A percentile compares a stretch with the other conserved stretches of the same genome.
Conservation (phyloP, 805 yeast genomes). For the Lipomyces lipofer region DNA sequence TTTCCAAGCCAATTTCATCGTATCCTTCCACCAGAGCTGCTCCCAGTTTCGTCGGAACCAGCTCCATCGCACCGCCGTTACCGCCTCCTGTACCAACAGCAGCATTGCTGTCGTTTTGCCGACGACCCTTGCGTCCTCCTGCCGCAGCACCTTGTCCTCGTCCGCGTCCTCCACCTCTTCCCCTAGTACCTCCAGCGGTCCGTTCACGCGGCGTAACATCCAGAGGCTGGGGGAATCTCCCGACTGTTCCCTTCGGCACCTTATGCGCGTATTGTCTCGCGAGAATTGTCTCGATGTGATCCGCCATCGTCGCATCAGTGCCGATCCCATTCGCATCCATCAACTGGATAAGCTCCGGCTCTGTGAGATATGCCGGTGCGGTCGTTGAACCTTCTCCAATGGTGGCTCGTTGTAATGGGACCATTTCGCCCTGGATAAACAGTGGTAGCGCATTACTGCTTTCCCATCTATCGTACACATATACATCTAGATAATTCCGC, state of each 20-base stretch:
- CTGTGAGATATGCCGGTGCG: slow-evolving; percentile 84
- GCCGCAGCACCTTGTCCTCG: slow-evolving; percentile 18
- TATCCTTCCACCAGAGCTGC: slow-evolving; percentile 87
- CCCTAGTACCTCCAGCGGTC: slow-evolving; percentile 33
- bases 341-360: slow-evolving; percentile 82
- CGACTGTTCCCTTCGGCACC: slow-evolving; percentile 25
- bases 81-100: slow-evolving; percentile 14
- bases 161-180: slow-evolving; percentile 20
- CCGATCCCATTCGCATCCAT: slow-evolving; percentile 99
- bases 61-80: slow-evolving; percentile 37
- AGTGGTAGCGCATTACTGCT: slow-evolving; percentile 62
- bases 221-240: slow-evolving; percentile 18
- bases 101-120: slow-evolving; percentile 2
- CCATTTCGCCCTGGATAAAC: slow-evolving; percentile 56
- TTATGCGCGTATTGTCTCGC: slow-evolving; percentile 64
- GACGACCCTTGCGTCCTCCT: slow-evolving; percentile 9
- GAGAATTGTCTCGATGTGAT: slow-evolving; percentile 82
- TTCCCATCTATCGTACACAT: slow-evolving; percentile 77
- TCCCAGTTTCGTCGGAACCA: slow-evolving; percentile 82
- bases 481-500: slow-evolving; percentile 77
- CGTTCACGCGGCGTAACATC: slow-evolving; percentile 10
- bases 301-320: slow-evolving; percentile 98
- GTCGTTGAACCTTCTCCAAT: slow-evolving; percentile 74
- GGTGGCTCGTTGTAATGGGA: slow-evolving; percentile 57
- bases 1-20: slow-evolving; percentile 71